These are phyloP conservation scores for Helicocarpus griseus DNA, from an alignment of 2,329 filamentous ascomycete species.

Conservation along the genomic window DNA sequence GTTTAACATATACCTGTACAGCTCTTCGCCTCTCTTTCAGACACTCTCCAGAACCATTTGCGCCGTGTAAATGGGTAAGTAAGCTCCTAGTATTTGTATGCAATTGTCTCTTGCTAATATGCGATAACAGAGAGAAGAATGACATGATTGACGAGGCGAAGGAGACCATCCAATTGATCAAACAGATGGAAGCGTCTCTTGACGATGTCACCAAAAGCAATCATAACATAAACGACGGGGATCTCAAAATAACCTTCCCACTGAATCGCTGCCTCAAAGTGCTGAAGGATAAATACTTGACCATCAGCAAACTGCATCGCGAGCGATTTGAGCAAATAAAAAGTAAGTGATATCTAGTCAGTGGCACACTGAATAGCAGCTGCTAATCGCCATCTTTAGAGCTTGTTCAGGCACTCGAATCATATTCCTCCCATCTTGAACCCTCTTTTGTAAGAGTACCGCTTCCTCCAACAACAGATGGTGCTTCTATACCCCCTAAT, in stretches of 20 bases:
- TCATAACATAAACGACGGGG: constrained; percentile 51
- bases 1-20: constrained; percentile 26
- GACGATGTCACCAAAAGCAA: constrained; percentile 62
- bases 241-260: constrained; percentile 71
- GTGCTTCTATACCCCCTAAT: constrained; percentile 64
- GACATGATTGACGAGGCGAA: constrained; percentile 83
- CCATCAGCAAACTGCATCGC: constrained; percentile 71
- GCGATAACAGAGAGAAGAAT: constrained; percentile 61
- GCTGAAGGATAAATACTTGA: constrained; percentile 76
- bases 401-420: constrained; percentile 85
- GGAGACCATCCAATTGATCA: constrained; percentile 72
- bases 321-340: constrained; percentile 94
- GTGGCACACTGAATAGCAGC: background rate
- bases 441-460: constrained; percentile 74
- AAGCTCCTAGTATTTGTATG: background rate
- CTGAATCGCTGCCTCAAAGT: constrained; percentile 67
- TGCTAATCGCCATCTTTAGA: constrained; percentile 42
- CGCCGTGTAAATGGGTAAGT: constrained; percentile 62
- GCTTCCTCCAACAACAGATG: constrained; percentile 70
- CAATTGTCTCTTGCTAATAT: constrained; percentile 8
- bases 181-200: constrained; percentile 86
- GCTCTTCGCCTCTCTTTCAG: constrained; percentile 86
- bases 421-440: constrained; percentile 93
- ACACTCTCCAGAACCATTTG: constrained; percentile 84
- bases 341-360: constrained; percentile 50